A percentile compares a stretch with the other conserved stretches of the same genome.
Evolutionary conservation across 805 yeast genomes (phyloP).

Genomic region (Saturnispora bothae): DNA sequence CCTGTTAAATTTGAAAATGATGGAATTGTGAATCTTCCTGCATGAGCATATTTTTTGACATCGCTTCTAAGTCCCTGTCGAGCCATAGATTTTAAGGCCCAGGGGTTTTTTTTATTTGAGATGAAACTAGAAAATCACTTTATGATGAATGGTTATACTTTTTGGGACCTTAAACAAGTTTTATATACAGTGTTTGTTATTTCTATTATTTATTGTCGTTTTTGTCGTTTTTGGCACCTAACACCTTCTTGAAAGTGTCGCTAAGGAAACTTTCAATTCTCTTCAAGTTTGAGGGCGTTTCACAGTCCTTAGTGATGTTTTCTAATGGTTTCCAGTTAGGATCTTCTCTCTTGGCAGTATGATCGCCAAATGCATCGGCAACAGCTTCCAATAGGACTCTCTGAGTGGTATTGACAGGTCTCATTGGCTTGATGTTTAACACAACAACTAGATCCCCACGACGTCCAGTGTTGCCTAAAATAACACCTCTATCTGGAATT

Average conservation of each 20-base stretch:
- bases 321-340: slow-evolving; percentile 34
- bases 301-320: slow-evolving; percentile 16
- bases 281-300: slow-evolving; percentile 40
- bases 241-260: slow-evolving; percentile 42
- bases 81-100: too few relatives aligned
- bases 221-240: slow-evolving; percentile 18
- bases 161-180: too few relatives aligned
- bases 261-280: slow-evolving; percentile 50
- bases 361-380: slow-evolving; percentile 83
- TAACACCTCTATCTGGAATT: slow-evolving; percentile 83
- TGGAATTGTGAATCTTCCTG: too few relatives aligned
- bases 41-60: too few relatives aligned
- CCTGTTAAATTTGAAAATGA: too few relatives aligned
- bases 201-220: slow-evolving; percentile 3
- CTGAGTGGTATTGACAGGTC: slow-evolving; percentile 76
- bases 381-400: slow-evolving; percentile 84
- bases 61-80: too few relatives aligned
- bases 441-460: slow-evolving; percentile 78
- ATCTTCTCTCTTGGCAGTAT: slow-evolving; percentile 61
- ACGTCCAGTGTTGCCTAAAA: slow-evolving; percentile 32
- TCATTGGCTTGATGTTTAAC: slow-evolving; percentile 57
- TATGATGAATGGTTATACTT: too few relatives aligned
- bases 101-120: too few relatives aligned
- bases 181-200: too few relatives aligned
- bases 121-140: too few relatives aligned